phyloP scores from a whole-genome alignment of 768 basidiomycete species.

The Phaffia tasmanica region DNA sequence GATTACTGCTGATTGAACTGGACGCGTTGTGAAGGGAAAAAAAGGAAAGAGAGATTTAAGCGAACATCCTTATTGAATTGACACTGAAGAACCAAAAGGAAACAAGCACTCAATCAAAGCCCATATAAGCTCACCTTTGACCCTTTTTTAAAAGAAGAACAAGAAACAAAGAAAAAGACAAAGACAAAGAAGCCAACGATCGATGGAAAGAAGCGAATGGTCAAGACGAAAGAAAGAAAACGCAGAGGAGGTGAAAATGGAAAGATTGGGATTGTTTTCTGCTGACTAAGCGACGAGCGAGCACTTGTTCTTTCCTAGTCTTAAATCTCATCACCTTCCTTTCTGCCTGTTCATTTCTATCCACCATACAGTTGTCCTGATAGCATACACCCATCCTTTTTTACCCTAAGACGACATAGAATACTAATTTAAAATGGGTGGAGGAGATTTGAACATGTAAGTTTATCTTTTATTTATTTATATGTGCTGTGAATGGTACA shows the following conservation, averaged over 20 bases:
- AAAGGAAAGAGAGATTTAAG: no score
- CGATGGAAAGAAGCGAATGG: neutral
- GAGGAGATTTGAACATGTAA: constrained; percentile 95
- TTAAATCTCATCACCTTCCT: constrained; percentile 1
- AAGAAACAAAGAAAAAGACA: neutral
- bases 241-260: neutral
- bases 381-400: neutral
- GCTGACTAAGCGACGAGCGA: neutral
- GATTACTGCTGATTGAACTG: no score
- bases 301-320: neutral
- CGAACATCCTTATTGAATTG: no score
- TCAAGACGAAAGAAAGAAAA: neutral
- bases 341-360: neutral
- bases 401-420: neutral
- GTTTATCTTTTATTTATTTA: constrained; percentile 34
- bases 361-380: neutral
- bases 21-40: no score
- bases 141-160: no score
- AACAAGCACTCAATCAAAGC: no score
- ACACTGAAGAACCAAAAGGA: no score
- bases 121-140: no score
- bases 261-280: neutral
- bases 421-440: constrained; percentile 70
- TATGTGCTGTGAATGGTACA: neutral
- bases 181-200: constrained; percentile 1